Conservation (phyloP, 495 filamentous ascomycete species). For the Neurospora intermedia region DNA sequence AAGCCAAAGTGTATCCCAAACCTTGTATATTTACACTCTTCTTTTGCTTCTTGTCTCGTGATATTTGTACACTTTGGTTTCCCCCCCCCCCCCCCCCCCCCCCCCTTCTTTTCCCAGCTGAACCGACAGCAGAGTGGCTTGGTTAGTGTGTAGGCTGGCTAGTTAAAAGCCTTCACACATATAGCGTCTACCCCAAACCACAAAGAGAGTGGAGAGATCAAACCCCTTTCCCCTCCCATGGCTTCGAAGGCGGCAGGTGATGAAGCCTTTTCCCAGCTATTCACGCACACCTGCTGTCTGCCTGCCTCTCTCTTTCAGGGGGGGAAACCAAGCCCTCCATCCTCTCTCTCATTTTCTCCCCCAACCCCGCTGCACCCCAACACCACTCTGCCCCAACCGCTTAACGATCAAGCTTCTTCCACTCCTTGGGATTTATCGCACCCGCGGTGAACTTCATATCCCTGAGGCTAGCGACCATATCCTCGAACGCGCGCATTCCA, state of each 20-base stretch:
- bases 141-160: background rate
- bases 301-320: background rate
- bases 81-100: too few relatives aligned
- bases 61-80: background rate
- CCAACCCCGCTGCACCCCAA: background rate
- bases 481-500: conserved; percentile 57
- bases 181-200: background rate
- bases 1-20: background rate
- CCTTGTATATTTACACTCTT: background rate
- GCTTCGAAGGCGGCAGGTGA: background rate
- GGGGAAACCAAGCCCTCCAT: background rate
- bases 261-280: background rate
- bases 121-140: background rate
- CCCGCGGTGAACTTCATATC: conserved; percentile 15
- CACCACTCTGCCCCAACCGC: background rate
- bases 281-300: background rate
- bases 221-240: background rate
- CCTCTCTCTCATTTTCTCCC: background rate
- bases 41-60: background rate
- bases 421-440: background rate
- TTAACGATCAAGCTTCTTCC: background rate
- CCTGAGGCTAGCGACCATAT: conserved; percentile 55
- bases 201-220: background rate
- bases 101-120: background rate
- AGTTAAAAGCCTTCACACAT: background rate